These are phyloP conservation scores for Saccharomyces uvarum DNA, from an alignment of 1,139 yeast species.

Conservation along the genomic window DNA sequence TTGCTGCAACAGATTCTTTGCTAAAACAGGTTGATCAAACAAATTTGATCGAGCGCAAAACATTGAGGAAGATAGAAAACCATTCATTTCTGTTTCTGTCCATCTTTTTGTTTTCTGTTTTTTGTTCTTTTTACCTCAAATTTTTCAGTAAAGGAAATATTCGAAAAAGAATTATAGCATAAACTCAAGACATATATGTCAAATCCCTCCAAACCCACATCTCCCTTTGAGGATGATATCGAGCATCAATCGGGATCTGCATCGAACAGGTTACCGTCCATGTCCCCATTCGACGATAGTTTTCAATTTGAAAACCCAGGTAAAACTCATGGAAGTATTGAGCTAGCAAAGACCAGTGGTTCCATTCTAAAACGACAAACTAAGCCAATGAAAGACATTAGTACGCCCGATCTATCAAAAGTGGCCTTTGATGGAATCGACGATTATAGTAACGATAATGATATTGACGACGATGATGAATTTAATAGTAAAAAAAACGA, in stretches of 20 bases:
- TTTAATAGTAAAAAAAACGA: conserved; percentile 2
- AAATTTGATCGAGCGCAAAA: not conserved
- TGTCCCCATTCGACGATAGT: conserved; percentile 25
- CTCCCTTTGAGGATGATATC: conserved; percentile 6
- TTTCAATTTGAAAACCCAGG: conserved; percentile 19
- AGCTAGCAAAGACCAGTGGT: conserved; percentile 6
- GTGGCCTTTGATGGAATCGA: conserved; percentile 7
- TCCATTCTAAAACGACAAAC: conserved; percentile 8
- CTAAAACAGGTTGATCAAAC: not conserved
- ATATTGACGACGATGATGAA: conserved; percentile 11
- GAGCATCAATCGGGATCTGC: not conserved
- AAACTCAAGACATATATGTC: conserved; percentile 2
- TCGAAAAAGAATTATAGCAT: not conserved
- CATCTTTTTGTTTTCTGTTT: not conserved
- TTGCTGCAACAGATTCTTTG: not conserved
- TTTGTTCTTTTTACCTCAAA: not conserved
- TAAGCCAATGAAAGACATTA: conserved; percentile 2
- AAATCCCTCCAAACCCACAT: conserved; percentile 5
- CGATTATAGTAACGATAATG: conserved; percentile 10
- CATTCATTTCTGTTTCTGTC: not conserved
- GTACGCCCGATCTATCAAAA: not conserved
- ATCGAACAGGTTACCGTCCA: conserved; percentile 12
- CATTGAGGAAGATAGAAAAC: not conserved
- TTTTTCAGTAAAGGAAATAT: not conserved
- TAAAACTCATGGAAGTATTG: conserved; percentile 6